Conservation (phyloP, 129 eudicot genomes). For the Helianthus tuberosus region DNA sequence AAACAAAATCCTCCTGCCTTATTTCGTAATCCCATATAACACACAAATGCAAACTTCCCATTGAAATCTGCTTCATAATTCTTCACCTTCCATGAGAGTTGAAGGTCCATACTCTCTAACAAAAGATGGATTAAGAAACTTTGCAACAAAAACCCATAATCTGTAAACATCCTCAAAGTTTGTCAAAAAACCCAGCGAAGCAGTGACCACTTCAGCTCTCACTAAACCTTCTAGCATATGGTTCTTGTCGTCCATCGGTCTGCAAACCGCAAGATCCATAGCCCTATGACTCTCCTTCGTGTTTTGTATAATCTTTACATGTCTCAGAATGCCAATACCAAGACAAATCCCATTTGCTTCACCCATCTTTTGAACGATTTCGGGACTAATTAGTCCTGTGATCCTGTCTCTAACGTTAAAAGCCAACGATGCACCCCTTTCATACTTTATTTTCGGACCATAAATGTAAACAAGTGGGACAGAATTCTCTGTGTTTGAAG, state of each 20-base stretch:
- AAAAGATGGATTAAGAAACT: slow-evolving; percentile 72
- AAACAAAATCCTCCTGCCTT: neutral
- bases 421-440: slow-evolving; percentile 93
- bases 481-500: slow-evolving; percentile 33
- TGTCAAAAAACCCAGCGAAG: slow-evolving; percentile 80
- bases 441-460: slow-evolving; percentile 92
- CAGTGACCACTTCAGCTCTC: slow-evolving; percentile 88
- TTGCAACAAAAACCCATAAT: slow-evolving; percentile 86
- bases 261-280: slow-evolving; percentile 57
- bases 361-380: slow-evolving; percentile 71
- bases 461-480: slow-evolving; percentile 78
- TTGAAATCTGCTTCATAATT: slow-evolving; percentile 9
- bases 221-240: slow-evolving; percentile 62
- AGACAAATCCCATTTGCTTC: slow-evolving; percentile 73
- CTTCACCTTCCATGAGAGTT: slow-evolving; percentile 54
- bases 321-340: slow-evolving; percentile 82
- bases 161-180: slow-evolving; percentile 89
- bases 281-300: slow-evolving; percentile 43
- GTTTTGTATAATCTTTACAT: slow-evolving; percentile 60
- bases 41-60: neutral
- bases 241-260: slow-evolving; percentile 68
- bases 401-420: slow-evolving; percentile 68
- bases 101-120: slow-evolving; percentile 59
- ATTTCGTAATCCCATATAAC: neutral
- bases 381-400: slow-evolving; percentile 70